Evolutionary conservation across 352 stramenopile species (phyloP), one percentile per base, ranked within the genome.

Genomic region (Saprolegnia diclina): DNA sequence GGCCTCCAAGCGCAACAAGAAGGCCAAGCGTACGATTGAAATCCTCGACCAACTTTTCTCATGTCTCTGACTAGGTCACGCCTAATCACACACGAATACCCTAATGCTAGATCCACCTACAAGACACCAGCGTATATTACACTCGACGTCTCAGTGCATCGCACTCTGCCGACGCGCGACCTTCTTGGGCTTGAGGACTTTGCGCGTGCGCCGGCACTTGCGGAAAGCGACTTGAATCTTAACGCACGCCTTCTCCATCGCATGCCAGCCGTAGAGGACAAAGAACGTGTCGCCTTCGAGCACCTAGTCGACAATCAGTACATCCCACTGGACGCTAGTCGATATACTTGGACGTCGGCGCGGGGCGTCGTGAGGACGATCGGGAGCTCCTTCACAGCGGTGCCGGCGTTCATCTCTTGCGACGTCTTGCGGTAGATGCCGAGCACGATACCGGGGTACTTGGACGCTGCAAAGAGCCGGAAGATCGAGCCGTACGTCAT

Each of bases 311-410:
- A 35, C n/a, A 66, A 13, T 40, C 16, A 29, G 14, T 11, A 5
- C n/a, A 59, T 37, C 7, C 14, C 21, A 59, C 6, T 38, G 13
- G n/a, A n/a, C 13, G n/a, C 1, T 37, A 6, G 5, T 5, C 4
- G 4, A 45, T 48, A 9, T 4, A 63, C 55, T 9, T 29, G 24
- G 6, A 92, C 76, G 26, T 77, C 55, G 3, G 74, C 73, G 53
- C 82, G 79, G 6, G 84, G 87, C 0, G 83, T 88, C 32, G 85
- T 87, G 64, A 94, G 83, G 18, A 92, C 83, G 26, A 92, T 90
- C 4, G 82, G 87, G 14, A 94, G 62, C 56, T 90, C 74, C 18
- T 52, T 37, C 0, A 88, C 76, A 0, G 64, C 70, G n/a, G 77
- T 64, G 16, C 73, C 77, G 1, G 67, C 69, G 19, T 74, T 73